Base-by-base conservation (phyloP, 2,329 filamentous ascomycete genomes). In the Aspergillus sp. region DNA sequence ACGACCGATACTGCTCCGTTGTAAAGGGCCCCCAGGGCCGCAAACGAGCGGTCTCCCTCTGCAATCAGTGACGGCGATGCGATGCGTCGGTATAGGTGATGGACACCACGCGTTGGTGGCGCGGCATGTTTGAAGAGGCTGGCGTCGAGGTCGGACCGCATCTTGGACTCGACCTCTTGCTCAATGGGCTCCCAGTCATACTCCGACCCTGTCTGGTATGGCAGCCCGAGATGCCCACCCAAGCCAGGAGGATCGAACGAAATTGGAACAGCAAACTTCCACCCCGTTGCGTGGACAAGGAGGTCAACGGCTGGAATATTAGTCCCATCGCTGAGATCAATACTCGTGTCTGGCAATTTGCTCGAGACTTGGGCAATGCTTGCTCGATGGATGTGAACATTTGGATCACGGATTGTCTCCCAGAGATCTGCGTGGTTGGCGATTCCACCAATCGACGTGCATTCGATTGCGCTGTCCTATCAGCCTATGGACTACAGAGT, bases 11-110 rank as follows among this genome's bases (percentile, higher is more conserved):
- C 64, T 1, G 62, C 63, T 5, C 64, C 64, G 19, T 62, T 61
- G 14, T 61, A 40, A 12, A 67, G 39, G 6, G 64, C 35, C 3
- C 66, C 66, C 1, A 67, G 39, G 4, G 48, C 56, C 8, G 61
- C 65, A 45, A 68, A 65, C 2, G 66, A 65, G 12, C 65, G 64
- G 43, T 68, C 66, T 5, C 66, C 65, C 31, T 60, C 51, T 19
- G 61, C 57, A 4, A 67, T 61, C 11, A 67, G 23, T 5, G 62
- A 54, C 3, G 66, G 62, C 1, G 62, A 59, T 9, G 64, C 61
- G 60, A 67, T 66, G 2, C 65, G 64, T n/a, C 65, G 66, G 47
- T 66, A 68, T 3, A 68, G 57, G 5, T 65, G 63, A 49, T 66
- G 63, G 3, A 60, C 50, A 56, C 19, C 48, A 51, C 2, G 51